phyloP scores from a whole-genome alignment of 306 rosid genomes.

The Rosa persica region DNA sequence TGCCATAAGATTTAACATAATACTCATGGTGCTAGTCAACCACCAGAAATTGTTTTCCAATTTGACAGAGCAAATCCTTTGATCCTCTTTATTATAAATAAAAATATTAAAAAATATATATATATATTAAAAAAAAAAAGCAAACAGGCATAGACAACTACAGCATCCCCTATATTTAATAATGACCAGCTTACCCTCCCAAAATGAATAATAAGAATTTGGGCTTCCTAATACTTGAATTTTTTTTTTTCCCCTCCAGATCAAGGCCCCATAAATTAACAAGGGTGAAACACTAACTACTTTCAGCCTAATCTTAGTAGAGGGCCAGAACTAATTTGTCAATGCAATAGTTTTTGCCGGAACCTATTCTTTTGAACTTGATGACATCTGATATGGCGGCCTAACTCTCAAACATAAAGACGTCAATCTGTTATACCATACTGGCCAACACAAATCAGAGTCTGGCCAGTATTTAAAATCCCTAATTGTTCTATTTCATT shows the following conservation, averaged over 20 bases:
- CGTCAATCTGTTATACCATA: neutral
- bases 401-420: neutral
- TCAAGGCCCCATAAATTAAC: neutral
- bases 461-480: neutral
- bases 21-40: neutral
- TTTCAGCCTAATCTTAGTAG: neutral
- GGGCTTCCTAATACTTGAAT: neutral
- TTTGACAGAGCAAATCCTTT: conserved; percentile 7
- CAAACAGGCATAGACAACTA: neutral
- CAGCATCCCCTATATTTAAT: neutral
- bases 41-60: neutral
- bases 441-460: neutral
- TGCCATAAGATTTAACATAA: neutral
- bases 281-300: neutral
- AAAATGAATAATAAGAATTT: neutral
- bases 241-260: neutral
- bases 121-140: too few relatives aligned
- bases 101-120: too few relatives aligned
- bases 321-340: neutral
- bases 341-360: neutral
- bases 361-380: neutral
- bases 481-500: neutral
- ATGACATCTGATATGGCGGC: neutral
- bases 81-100: too few relatives aligned
- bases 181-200: neutral